phyloP scores from a whole-genome alignment of 352 stramenopile genomes.

The Pythium coloratum region DNA sequence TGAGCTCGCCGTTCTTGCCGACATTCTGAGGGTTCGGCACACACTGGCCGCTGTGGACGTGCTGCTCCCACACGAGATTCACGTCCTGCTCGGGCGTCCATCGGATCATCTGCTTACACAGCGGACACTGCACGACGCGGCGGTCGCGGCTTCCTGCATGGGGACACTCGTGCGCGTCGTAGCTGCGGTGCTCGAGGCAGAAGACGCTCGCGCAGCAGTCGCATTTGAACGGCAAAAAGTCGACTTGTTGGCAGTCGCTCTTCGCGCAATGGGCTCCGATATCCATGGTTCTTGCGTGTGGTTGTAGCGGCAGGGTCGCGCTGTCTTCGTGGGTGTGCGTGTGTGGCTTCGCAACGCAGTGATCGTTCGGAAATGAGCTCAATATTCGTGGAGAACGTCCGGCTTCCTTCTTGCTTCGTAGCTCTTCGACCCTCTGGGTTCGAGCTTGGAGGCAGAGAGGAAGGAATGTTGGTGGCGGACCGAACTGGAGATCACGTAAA shows the following conservation, averaged over 20 bases:
- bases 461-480: conserved; percentile 1
- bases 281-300: conserved; percentile 44
- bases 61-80: conserved; percentile 69
- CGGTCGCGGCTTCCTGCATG: conserved; percentile 60
- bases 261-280: conserved; percentile 72
- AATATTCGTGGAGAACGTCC: neutral
- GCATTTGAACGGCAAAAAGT: conserved; percentile 87
- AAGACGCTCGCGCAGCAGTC: conserved; percentile 82
- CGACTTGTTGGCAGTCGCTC: conserved; percentile 64
- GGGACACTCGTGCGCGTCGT: conserved; percentile 71
- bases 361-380: neutral
- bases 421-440: conserved; percentile 7
- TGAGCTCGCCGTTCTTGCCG: conserved; percentile 19
- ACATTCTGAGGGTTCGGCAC: conserved; percentile 30
- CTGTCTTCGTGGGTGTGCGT: too few relatives aligned
- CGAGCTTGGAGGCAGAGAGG: neutral
- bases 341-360: neutral
- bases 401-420: neutral
- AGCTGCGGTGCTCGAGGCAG: conserved; percentile 84
- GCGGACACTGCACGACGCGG: conserved; percentile 69
- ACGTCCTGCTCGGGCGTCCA: conserved; percentile 78
- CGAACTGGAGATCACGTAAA: neutral
- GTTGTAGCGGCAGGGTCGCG: neutral
- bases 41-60: conserved; percentile 62
- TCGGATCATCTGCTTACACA: conserved; percentile 64